Percentiles rank a stretch among this genome's conserved stretches.
Evolutionary conservation across 2,329 filamentous ascomycete genomes (phyloP).

Genomic region (Pseudogymnoascus sp.): DNA sequence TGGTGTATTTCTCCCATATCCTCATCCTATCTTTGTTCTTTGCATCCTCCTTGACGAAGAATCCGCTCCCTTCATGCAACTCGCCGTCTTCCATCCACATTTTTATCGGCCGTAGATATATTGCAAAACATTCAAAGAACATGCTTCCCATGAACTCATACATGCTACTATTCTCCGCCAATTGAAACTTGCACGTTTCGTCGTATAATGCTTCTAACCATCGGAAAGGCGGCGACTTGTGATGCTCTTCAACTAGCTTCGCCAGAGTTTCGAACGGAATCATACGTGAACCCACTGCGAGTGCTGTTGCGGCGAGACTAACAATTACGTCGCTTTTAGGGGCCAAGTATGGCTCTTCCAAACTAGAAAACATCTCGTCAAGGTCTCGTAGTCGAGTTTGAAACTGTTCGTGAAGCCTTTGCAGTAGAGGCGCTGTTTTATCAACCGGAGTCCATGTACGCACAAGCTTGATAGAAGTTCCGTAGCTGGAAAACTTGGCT

Average conservation of each 20-base stretch:
- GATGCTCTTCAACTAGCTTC: conserved; percentile 27
- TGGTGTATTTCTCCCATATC: conserved; percentile 40
- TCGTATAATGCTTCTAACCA: conserved; percentile 75
- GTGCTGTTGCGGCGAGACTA: conserved; percentile 58
- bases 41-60: conserved; percentile 63
- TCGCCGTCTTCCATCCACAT: conserved; percentile 79
- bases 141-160: conserved; percentile 60
- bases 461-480: conserved; percentile 39
- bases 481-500: conserved; percentile 40
- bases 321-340: conserved; percentile 48
- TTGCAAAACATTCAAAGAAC: conserved; percentile 74
- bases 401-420: conserved; percentile 25
- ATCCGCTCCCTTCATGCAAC: conserved; percentile 57
- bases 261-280: conserved; percentile 53
- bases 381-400: conserved; percentile 46
- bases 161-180: conserved; percentile 53
- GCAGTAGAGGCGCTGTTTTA: conserved; percentile 24
- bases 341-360: conserved; percentile 55
- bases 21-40: conserved; percentile 48
- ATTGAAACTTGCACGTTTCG: conserved; percentile 60
- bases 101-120: conserved; percentile 73
- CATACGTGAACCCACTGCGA: conserved; percentile 48
- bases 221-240: conserved; percentile 45
- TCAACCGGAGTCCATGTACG: conserved; percentile 39
- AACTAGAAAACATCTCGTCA: conserved; percentile 48